Evolutionary conservation across 2,329 filamentous ascomycete genomes (phyloP), one percentile per base, ranked within the genome.

Genomic region (Aureobasidium sp.): DNA sequence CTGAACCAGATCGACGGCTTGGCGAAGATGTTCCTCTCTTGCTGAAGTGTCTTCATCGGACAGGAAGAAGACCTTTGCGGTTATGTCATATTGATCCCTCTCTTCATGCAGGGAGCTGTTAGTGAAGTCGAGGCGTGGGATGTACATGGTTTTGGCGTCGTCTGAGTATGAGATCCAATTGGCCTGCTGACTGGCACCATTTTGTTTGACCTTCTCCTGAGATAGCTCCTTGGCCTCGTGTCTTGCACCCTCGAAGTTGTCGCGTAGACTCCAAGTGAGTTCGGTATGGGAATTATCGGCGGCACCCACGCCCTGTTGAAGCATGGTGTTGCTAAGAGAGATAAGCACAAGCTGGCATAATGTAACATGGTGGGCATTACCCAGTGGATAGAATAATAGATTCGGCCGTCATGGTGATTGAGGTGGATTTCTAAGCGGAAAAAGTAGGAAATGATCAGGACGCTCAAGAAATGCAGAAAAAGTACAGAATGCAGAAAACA

Each of bases 51-150:
- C 65, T 24, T 67, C 68, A 19, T 83, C 84, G 3, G 91, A 88
- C 31, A 97, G 82, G 75, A 94, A 95, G 79, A 99, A 99, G 24
- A 99, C 77, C 76, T 99, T 99, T 64, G 94, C 87, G 0, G 93
- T 97, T 70, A 97, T 91, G 71, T 97, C 91, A 78, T 99, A 99
- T 67, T 91, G 86, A 63, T 83, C 80, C 29, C 88, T 81, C 67
- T 96, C 91, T 71, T 99, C 94, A 35, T 85, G 81, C 49, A 99
- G 79, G 0, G 88, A 88, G 4, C 84, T 85, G 33, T 82, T 77
- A 14, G 83, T 79, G 79, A 88, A 89, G 73, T 91, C 85, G 71
- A 93, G 85, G 44, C 87, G 83, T 50, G 93, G 93, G 44, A 97
- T 66, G 71, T 88, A 93, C 49, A 93, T 80, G 5, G 81, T 80